Evolutionary conservation across 2,329 filamentous ascomycete species (phyloP).

Genomic region (Ascochyta lentis): DNA sequence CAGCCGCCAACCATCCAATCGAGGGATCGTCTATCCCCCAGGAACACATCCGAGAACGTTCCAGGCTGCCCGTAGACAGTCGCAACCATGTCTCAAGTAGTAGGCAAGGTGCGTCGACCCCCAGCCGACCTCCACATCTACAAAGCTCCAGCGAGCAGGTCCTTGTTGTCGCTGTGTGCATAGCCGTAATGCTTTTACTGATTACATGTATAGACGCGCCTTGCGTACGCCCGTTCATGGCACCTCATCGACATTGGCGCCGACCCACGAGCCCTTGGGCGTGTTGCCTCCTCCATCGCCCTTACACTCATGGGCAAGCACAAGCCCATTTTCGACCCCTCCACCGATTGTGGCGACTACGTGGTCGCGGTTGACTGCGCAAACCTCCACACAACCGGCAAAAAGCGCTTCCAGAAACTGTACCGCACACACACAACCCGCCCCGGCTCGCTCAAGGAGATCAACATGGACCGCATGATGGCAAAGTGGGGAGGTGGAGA

Average conservation of each 20-base stretch:
- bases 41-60: neutral
- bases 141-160: neutral
- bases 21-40: neutral
- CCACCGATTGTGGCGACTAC: constrained; percentile 98
- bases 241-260: constrained; percentile 81
- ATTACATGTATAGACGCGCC: constrained; percentile 71
- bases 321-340: constrained; percentile 97
- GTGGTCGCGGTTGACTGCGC: constrained; percentile 92
- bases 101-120: constrained; percentile 69
- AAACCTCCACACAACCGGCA: constrained; percentile 84
- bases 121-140: constrained; percentile 31
- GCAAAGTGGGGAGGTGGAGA: constrained; percentile 92
- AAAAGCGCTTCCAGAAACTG: constrained; percentile 90
- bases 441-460: constrained; percentile 82
- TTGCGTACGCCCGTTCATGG: constrained; percentile 97
- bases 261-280: constrained; percentile 79
- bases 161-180: neutral
- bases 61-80: constrained; percentile 31
- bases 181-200: neutral
- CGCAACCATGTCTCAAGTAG: constrained; percentile 74
- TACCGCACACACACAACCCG: constrained; percentile 96
- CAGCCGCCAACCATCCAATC: neutral
- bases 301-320: constrained; percentile 95
- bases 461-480: constrained; percentile 96
- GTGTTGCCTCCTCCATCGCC: constrained; percentile 86